phyloP scores from a whole-genome alignment of 768 basidiomycete species.

The Serpula lacrymans region DNA sequence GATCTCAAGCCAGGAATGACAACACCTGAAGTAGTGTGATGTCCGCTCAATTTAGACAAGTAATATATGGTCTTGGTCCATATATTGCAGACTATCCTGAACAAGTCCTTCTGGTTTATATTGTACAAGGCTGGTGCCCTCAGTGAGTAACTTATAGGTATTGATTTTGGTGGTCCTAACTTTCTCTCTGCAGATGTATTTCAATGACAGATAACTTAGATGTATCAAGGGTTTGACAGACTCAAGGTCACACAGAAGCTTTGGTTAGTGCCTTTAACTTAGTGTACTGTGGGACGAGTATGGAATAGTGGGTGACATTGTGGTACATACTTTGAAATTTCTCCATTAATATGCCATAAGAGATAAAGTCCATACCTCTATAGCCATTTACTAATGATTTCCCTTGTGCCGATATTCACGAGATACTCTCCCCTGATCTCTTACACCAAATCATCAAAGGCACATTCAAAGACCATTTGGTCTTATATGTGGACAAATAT shows the following conservation, averaged over 20 bases:
- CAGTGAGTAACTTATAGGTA: too few species aligned
- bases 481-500: conserved; percentile 33
- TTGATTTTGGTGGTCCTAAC: too few species aligned
- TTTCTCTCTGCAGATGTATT: too few species aligned
- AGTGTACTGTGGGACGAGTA: conserved; percentile 13
- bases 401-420: conserved; percentile 35
- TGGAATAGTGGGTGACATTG: conserved; percentile 13
- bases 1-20: conserved; percentile 4
- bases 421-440: conserved; percentile 30
- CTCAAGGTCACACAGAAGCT: too few species aligned
- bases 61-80: conserved; percentile 13
- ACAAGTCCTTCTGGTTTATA: conserved; percentile 16
- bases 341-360: not conserved
- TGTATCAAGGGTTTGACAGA: too few species aligned
- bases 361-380: not conserved
- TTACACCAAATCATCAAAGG: conserved; percentile 42
- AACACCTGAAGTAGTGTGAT: conserved; percentile 9
- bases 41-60: conserved; percentile 15
- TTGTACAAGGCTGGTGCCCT: conserved; percentile 25
- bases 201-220: too few species aligned
- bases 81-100: conserved; percentile 29
- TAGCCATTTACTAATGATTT: conserved; percentile 32
- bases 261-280: too few species aligned
- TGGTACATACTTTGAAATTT: conserved; percentile 7
- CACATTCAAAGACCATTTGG: conserved; percentile 39